Evolutionary conservation across 805 yeast species (phyloP), one percentile per base, ranked within the genome.

Genomic region (Cyberlindnera maclurae): DNA sequence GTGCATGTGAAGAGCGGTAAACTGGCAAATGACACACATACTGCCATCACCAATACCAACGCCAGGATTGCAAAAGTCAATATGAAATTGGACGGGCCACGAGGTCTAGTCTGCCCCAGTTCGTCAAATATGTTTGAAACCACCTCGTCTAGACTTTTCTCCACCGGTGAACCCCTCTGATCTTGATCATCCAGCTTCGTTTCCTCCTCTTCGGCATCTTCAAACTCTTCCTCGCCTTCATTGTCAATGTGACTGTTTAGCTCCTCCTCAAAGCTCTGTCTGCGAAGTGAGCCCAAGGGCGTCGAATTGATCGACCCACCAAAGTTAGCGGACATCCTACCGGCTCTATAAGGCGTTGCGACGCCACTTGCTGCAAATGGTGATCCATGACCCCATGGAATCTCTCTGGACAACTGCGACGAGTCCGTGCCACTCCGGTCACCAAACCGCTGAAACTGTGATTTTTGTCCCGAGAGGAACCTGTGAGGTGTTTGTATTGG

Each of bases 1-100:
- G 39, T 42, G 42, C 75, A 71, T 1, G 73, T 42, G 29, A 51
- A 45, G 4, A 54, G 42, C 0, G 57, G 51, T 47, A 30, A 52
- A 3, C 38, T 15, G 3, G 42, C 29, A 9, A 45, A 26, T 2
- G 37, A 15, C 20, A 37, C 30, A n/a, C 34, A 43, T 5, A 9
- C 31, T 18, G n/a, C 34, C 30, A 31, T 8, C 28, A 43, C 26
- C 13, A 27, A 15, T 2, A 29, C 8, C 13, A 39, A 20, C 5
- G 13, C 37, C 28, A 36, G 17, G 4, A 36, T 20, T 8, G 34
- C 22, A 9, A 13, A 26, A 10, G 24, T 20, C 24, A 20, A 20
- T 6, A 8, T 20, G 8, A 20, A 6, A 20, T 8, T 20, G 8
- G 24, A 20, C 8, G 24, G 24, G 5, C 8, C 5, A 20, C 8